These are phyloP conservation scores for Quercus aquifolioides DNA, from an alignment of 306 rosid genomes.

Conservation along the genomic window DNA sequence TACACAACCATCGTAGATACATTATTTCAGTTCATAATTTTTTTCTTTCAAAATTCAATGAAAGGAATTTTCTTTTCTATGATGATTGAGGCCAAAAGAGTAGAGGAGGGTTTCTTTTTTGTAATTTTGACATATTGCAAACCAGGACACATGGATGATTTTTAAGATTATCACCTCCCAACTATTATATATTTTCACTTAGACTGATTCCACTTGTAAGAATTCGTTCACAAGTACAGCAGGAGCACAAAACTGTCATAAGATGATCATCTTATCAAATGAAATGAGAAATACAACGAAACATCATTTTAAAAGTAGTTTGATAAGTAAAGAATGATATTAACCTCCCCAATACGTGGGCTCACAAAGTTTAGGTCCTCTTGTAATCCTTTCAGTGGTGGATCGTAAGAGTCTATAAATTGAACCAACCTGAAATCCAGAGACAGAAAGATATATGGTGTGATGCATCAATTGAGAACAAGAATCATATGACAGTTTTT, in stretches of 20 bases:
- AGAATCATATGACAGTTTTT: background rate
- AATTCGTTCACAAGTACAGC: background rate
- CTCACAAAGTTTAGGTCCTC: slow-evolving; percentile 97
- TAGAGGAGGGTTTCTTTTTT: background rate
- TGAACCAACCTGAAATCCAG: slow-evolving; percentile 75
- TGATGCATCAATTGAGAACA: slow-evolving; percentile 7
- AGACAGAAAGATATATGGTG: slow-evolving; percentile 24
- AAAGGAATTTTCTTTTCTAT: background rate
- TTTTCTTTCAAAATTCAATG: background rate
- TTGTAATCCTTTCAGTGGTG: slow-evolving; percentile 90
- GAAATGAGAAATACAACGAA: background rate
- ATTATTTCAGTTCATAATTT: background rate
- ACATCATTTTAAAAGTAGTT: slow-evolving; percentile 1
- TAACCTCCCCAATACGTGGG: slow-evolving; percentile 99
- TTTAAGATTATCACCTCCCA: background rate
- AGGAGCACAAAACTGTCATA: background rate
- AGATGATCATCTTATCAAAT: background rate
- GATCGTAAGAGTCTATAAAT: slow-evolving; percentile 91
- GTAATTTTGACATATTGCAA: background rate
- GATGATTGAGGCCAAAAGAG: background rate
- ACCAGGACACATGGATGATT: background rate
- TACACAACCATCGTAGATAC: background rate
- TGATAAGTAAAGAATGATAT: slow-evolving; percentile 28
- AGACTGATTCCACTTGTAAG: background rate
- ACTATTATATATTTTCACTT: background rate